Evolutionary conservation across 2,329 filamentous ascomycete species (phyloP), one percentile per base, ranked within the genome.

Genomic region (Talaromyces sp.): DNA sequence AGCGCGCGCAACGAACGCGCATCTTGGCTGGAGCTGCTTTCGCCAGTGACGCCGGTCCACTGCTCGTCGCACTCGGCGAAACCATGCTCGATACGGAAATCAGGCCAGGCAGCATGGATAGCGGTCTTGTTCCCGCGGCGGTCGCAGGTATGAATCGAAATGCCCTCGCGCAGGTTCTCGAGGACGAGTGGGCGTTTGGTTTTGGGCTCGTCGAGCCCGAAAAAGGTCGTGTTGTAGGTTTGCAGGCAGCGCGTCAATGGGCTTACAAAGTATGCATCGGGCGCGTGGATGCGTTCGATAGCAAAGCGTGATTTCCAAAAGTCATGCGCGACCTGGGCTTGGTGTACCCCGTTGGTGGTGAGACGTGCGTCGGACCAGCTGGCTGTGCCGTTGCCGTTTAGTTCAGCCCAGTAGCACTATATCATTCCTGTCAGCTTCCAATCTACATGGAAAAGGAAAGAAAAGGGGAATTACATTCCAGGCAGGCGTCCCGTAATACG

Each of bases 141-240:
- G 68, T 87, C 84, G 65, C 85, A 87, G 0, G 85, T 87, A 70
- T 87, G 85, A 44, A 84, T 78, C 47, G 82, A 83, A 39, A 86
- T 81, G 1, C 79, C 78, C 69, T 87, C 85, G 17, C 85, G 76
- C 55, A 87, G 75, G 32, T 80, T 70, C 68, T 87, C 84, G 68
- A 85, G 85, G 65, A 88, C 71, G 0, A 78, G 72, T 0, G 84
- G 85, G 59, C 0, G 82, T 81, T 3, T 85, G 64, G 1, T 72
- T 57, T 13, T 19, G 19, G 10, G 3, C 5, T 11, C 27, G 5
- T 30, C 4, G 1, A 87, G 69, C 0, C 72, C 75, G 0, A 67
- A 61, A 66, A 84, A 88, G 0, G 83, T 85, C 13, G 83, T 66
- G 8, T 80, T 78, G 0, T 83, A 82, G 0, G 85, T 88, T 58